These are phyloP conservation scores for Geranomyces variabilis DNA, from an alignment of 192 early-diverging fungal genomes.

Conservation along the genomic window DNA sequence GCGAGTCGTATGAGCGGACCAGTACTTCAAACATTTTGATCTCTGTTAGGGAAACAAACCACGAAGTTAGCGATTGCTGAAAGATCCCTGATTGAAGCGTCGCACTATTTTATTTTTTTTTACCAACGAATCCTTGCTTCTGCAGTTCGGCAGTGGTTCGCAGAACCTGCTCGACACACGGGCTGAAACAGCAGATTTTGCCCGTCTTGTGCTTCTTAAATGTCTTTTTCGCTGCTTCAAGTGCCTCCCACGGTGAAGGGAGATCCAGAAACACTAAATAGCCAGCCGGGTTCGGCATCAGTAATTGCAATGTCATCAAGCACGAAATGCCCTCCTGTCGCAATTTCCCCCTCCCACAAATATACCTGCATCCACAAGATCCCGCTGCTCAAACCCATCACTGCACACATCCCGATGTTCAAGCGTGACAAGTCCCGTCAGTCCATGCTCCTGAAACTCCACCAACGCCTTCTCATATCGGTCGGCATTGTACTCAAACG, in stretches of 20 bases:
- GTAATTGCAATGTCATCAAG: background rate
- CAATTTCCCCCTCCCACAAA: background rate
- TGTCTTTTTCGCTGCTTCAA: slow-evolving; percentile 80
- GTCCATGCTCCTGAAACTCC: slow-evolving; percentile 82
- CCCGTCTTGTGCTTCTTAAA: slow-evolving; percentile 82
- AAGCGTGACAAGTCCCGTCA: slow-evolving; percentile 69
- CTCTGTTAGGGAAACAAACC: slow-evolving; percentile 43
- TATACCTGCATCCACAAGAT: slow-evolving; percentile 74
- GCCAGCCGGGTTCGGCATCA: too few species aligned
- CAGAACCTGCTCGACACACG: slow-evolving; percentile 95
- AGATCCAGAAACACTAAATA: slow-evolving; percentile 87
- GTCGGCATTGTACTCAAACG: slow-evolving; percentile 91
- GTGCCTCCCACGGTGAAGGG: slow-evolving; percentile 94
- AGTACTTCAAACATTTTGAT: slow-evolving; percentile 95
- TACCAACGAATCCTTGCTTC: slow-evolving; percentile 84
- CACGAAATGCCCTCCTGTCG: background rate
- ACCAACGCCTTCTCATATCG: slow-evolving; percentile 64
- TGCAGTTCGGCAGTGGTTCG: slow-evolving; percentile 75
- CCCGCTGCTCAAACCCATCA: slow-evolving; percentile 78
- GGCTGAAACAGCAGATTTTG: slow-evolving; percentile 91
- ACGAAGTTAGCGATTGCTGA: too few species aligned
- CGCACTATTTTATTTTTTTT: too few species aligned
- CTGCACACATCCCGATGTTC: slow-evolving; percentile 86
- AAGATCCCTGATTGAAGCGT: too few species aligned
- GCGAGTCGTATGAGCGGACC: slow-evolving; percentile 75